Percentiles rank a stretch among this genome's conserved stretches.
phyloP scores from a whole-genome alignment of 2,329 filamentous ascomycete genomes.

The Pestalotiopsis sp. region DNA sequence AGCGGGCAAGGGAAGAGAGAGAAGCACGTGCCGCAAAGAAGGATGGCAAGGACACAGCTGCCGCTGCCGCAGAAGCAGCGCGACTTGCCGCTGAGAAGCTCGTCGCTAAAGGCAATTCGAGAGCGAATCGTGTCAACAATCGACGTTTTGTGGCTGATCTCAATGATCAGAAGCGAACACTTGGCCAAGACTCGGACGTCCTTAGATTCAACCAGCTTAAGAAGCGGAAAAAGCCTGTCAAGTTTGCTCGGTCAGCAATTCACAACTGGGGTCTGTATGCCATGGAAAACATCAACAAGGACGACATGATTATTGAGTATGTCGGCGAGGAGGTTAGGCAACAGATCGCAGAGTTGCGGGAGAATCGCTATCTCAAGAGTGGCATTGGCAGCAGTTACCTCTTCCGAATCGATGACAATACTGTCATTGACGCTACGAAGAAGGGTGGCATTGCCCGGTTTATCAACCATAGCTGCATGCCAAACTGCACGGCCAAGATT shows the following conservation, averaged over 20 bases:
- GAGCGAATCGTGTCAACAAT: conserved; percentile 94
- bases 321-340: conserved; percentile 97
- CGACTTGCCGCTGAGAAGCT: conserved; percentile 79
- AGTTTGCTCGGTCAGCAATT: conserved; percentile 95
- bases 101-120: conserved; percentile 84
- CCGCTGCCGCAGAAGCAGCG: conserved; percentile 70
- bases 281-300: conserved; percentile 94
- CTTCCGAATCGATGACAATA: conserved; percentile 97
- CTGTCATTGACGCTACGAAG: conserved; percentile 97
- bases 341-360: conserved; percentile 94
- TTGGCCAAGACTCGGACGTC: conserved; percentile 84
- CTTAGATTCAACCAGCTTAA: conserved; percentile 98
- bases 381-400: conserved; percentile 97
- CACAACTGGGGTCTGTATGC: conserved; percentile 99
- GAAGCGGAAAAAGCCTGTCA: conserved; percentile 98
- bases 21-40: conserved; percentile 71
- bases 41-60: conserved; percentile 67
- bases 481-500: conserved; percentile 98
- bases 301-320: conserved; percentile 99
- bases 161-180: conserved; percentile 88
- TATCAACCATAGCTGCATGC: conserved; percentile 98
- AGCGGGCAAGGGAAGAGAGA: conserved; percentile 88
- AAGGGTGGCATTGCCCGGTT: conserved; percentile 97
- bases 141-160: conserved; percentile 92
- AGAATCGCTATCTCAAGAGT: conserved; percentile 90